These are phyloP conservation scores for Auriscalpium orientale DNA, from an alignment of 768 basidiomycete genomes.

Conservation along the genomic window DNA sequence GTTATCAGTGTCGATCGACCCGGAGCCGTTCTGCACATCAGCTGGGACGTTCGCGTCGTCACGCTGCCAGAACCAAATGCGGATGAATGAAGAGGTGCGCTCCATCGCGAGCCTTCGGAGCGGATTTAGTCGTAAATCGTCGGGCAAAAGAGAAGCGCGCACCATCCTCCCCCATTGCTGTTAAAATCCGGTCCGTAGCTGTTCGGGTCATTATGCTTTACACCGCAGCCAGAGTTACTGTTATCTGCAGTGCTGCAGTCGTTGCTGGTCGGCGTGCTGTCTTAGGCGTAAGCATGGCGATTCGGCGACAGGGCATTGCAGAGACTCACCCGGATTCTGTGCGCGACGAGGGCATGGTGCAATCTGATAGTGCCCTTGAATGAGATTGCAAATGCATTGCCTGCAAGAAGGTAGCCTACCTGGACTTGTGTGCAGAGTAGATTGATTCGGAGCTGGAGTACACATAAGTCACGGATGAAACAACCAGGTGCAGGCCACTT, in stretches of 20 bases:
- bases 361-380: background rate
- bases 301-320: background rate
- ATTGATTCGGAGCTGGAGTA: background rate
- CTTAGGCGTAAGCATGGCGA: background rate
- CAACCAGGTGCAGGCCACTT: background rate
- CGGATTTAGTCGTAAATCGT: background rate
- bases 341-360: background rate
- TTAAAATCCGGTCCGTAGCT: slow-evolving; percentile 19
- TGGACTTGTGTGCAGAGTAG: background rate
- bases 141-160: slow-evolving; percentile 8
- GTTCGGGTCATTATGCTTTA: slow-evolving; percentile 12
- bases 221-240: slow-evolving; percentile 18
- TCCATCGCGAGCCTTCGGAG: slow-evolving; percentile 56
- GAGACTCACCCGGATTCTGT: slow-evolving; percentile 4
- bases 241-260: slow-evolving; percentile 3
- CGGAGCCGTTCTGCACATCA: slow-evolving; percentile 36
- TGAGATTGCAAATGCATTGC: too few relatives aligned
- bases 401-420: background rate
- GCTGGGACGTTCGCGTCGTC: slow-evolving; percentile 34
- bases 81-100: slow-evolving; percentile 48
- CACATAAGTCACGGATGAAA: too few relatives aligned
- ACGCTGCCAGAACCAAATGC: slow-evolving; percentile 68
- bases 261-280: background rate
- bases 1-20: slow-evolving; percentile 36
- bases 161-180: slow-evolving; percentile 20